phyloP scores from a whole-genome alignment of 371 early-diverging fungal species.

The Cokeromyces recurvatus region DNA sequence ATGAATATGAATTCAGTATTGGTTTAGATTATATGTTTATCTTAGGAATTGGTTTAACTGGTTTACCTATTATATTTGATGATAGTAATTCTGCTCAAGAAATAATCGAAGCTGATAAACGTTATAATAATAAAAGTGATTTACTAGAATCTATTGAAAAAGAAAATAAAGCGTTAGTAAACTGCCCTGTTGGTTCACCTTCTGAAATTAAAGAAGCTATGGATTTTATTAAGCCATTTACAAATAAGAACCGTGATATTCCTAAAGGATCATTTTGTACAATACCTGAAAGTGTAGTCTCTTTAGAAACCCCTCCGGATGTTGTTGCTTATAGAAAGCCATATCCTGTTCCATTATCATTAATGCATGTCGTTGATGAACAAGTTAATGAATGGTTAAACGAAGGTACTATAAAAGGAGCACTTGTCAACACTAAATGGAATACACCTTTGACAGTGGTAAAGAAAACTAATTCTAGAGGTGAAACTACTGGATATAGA shows the following conservation, averaged over 20 bases:
- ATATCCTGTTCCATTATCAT: too few relatives aligned
- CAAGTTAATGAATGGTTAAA: too few relatives aligned
- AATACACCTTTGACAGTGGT: too few relatives aligned
- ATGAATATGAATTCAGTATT: too few relatives aligned
- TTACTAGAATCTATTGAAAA: neutral
- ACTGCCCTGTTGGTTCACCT: neutral
- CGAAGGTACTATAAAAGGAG: too few relatives aligned
- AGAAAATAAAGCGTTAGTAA: neutral
- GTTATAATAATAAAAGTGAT: neutral
- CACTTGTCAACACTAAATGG: neutral
- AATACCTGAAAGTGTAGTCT: constrained; percentile 1
- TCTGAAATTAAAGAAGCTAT: neutral
- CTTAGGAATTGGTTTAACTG: too few relatives aligned
- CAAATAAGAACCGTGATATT: neutral
- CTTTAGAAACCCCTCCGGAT: too few relatives aligned
- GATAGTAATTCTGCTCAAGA: neutral
- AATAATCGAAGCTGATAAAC: neutral
- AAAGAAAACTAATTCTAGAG: too few relatives aligned
- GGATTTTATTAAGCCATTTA: neutral
- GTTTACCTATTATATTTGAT: constrained; percentile 1
- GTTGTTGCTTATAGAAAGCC: too few relatives aligned
- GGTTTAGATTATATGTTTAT: too few relatives aligned
- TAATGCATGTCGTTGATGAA: too few relatives aligned
- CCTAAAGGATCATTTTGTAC: constrained; percentile 1
- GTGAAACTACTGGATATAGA: constrained; percentile 4